Evolutionary conservation across 1,284 basidiomycete species (phyloP).

Genomic region (Ceratobasidium papillatum): DNA sequence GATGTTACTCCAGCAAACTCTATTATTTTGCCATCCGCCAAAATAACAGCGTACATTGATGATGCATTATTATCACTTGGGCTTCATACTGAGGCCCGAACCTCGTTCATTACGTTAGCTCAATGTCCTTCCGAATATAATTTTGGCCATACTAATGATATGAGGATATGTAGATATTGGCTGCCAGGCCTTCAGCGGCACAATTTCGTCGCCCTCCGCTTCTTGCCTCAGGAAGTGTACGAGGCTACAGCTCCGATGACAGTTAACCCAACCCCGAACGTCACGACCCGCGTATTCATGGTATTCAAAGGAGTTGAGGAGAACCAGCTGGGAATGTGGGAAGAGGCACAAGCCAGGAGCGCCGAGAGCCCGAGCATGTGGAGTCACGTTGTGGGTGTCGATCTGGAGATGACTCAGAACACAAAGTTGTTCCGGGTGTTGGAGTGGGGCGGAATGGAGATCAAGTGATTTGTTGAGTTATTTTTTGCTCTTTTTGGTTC

Average conservation of each 20-base stretch:
- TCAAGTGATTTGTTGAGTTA: too few relatives aligned
- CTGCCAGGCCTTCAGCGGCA: slow-evolving; percentile 54
- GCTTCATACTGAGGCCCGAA: slow-evolving; percentile 56
- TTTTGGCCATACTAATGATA: slow-evolving; percentile 53
- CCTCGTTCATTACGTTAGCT: slow-evolving; percentile 57
- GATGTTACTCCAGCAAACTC: background rate
- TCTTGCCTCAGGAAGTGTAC: slow-evolving; percentile 57
- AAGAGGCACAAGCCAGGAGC: slow-evolving; percentile 44
- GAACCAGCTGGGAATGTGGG: slow-evolving; percentile 47
- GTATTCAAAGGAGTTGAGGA: slow-evolving; percentile 55
- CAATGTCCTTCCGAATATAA: slow-evolving; percentile 14
- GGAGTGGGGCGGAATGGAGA: slow-evolving; percentile 57
- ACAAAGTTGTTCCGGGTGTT: slow-evolving; percentile 50
- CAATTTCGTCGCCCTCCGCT: slow-evolving; percentile 57
- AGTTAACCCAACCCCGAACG: slow-evolving; percentile 56
- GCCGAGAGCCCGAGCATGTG: slow-evolving; percentile 44
- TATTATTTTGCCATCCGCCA: background rate
- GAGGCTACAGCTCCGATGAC: slow-evolving; percentile 54
- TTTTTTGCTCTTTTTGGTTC: too few relatives aligned
- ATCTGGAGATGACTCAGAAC: slow-evolving; percentile 46
- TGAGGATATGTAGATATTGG: slow-evolving; percentile 57
- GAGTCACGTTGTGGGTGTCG: slow-evolving; percentile 49
- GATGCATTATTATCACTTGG: slow-evolving; percentile 51
- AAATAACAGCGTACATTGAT: slow-evolving; percentile 52
- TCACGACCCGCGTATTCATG: slow-evolving; percentile 60